Percentiles rank a stretch among this genome's conserved stretches.
These are phyloP conservation scores for Angophora floribunda DNA, from an alignment of 345 rosid genomes.

Conservation along the genomic window DNA sequence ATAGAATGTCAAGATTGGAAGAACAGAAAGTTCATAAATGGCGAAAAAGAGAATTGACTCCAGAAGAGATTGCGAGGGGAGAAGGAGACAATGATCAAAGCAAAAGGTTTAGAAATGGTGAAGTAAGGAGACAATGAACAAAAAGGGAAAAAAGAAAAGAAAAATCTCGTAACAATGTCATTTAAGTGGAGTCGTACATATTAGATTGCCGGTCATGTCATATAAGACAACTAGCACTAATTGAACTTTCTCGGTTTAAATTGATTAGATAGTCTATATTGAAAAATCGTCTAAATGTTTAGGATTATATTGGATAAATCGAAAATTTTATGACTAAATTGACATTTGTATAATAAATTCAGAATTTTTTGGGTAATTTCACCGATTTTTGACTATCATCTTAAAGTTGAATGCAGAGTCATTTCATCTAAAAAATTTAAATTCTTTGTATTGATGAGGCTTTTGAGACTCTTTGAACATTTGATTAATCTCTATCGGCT, in stretches of 20 bases:
- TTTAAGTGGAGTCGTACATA: fast-evolving
- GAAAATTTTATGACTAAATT: neutral
- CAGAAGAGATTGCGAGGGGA: neutral
- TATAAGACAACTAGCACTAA: fast-evolving
- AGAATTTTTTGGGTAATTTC: neutral
- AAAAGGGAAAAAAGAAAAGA: neutral
- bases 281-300: neutral
- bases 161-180: neutral
- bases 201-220: neutral
- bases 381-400: neutral
- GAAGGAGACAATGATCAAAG: neutral
- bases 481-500: fast-evolving
- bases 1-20: neutral
- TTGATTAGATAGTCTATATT: neutral
- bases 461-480: neutral
- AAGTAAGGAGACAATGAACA: neutral
- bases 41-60: neutral
- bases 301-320: fast-evolving
- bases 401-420: neutral
- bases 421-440: neutral
- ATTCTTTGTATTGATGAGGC: fast-evolving
- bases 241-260: fast-evolving
- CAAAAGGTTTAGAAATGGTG: neutral
- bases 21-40: neutral
- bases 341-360: neutral